Conservation (phyloP, 2,329 filamentous ascomycete genomes). For the Helotiales sp. region DNA sequence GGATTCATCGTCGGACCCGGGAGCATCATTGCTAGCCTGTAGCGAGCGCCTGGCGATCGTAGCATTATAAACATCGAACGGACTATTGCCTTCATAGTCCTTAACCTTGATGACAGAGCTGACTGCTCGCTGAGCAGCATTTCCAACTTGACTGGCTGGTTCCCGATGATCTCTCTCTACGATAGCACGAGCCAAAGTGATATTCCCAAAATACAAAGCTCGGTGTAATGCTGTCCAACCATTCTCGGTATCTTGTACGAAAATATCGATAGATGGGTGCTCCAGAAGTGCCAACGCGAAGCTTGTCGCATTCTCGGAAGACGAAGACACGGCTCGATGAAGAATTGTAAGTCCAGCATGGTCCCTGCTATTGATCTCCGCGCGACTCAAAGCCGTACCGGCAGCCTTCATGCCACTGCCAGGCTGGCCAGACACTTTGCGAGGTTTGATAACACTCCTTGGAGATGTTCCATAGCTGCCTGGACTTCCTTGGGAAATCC, state of each 20-base stretch:
- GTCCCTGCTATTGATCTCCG: constrained; percentile 85
- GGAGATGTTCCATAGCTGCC: constrained; percentile 47
- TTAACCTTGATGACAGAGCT: constrained; percentile 85
- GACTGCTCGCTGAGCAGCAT: constrained; percentile 61
- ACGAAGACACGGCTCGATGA: constrained; percentile 79
- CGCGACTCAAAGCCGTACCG: constrained; percentile 45
- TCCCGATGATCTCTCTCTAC: constrained; percentile 69
- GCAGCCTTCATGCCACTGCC: constrained; percentile 48
- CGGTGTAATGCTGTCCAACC: constrained; percentile 95
- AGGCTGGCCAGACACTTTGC: constrained; percentile 53
- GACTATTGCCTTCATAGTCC: constrained; percentile 90
- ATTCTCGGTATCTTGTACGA: constrained; percentile 84
- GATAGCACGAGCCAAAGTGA: constrained; percentile 79
- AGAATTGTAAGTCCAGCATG: constrained; percentile 78
- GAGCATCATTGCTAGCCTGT: constrained; percentile 35
- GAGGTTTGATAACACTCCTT: constrained; percentile 47
- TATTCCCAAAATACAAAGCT: constrained; percentile 86
- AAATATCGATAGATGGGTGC: constrained; percentile 81
- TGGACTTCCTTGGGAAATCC: constrained; percentile 37
- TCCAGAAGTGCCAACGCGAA: constrained; percentile 82
- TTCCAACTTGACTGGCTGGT: constrained; percentile 59
- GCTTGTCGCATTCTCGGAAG: constrained; percentile 63
- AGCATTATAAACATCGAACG: constrained; percentile 87
- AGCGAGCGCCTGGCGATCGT: constrained; percentile 81
- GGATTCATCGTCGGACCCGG: constrained; percentile 44